Conservation (phyloP, 805 yeast genomes). For the Zygoascus biomembranicola region DNA sequence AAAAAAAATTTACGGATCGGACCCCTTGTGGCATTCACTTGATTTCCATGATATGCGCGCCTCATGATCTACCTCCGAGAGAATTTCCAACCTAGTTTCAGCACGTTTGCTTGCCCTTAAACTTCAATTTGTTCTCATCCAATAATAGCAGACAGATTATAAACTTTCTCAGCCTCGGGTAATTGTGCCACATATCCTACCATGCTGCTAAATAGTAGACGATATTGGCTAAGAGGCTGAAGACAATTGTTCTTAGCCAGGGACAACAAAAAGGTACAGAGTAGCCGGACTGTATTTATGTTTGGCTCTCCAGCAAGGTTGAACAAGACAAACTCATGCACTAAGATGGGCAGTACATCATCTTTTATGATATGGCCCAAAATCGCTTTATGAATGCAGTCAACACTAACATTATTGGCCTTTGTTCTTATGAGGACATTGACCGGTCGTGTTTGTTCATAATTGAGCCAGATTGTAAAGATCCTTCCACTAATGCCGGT, state of each 20-base stretch:
- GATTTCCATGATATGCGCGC: too few relatives aligned
- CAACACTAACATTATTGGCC: slow-evolving; percentile 13
- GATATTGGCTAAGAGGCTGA: slow-evolving; percentile 12
- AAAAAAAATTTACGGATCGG: too few relatives aligned
- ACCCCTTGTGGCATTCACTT: too few relatives aligned
- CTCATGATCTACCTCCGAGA: too few relatives aligned
- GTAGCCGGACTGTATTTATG: slow-evolving; percentile 6
- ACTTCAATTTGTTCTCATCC: too few relatives aligned
- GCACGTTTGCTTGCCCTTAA: too few relatives aligned
- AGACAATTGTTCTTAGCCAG: slow-evolving; percentile 7
- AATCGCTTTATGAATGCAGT: slow-evolving; percentile 10
- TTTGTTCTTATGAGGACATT: slow-evolving; percentile 8
- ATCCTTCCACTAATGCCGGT: not conserved
- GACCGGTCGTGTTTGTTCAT: not conserved
- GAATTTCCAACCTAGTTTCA: too few relatives aligned
- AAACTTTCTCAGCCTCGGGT: slow-evolving; percentile 17
- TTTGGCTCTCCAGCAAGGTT: slow-evolving; percentile 2
- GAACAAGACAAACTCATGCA: slow-evolving; percentile 16
- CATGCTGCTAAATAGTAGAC: slow-evolving; percentile 13
- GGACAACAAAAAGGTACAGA: slow-evolving; percentile 13
- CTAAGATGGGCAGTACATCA: slow-evolving; percentile 11
- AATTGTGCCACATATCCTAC: slow-evolving; percentile 16
- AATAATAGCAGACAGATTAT: slow-evolving; percentile 4
- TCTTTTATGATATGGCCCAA: not conserved
- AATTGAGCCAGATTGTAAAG: not conserved